Base-by-base conservation (phyloP, 2,329 filamentous ascomycete genomes). In the Aureobasidium melanogenum region DNA sequence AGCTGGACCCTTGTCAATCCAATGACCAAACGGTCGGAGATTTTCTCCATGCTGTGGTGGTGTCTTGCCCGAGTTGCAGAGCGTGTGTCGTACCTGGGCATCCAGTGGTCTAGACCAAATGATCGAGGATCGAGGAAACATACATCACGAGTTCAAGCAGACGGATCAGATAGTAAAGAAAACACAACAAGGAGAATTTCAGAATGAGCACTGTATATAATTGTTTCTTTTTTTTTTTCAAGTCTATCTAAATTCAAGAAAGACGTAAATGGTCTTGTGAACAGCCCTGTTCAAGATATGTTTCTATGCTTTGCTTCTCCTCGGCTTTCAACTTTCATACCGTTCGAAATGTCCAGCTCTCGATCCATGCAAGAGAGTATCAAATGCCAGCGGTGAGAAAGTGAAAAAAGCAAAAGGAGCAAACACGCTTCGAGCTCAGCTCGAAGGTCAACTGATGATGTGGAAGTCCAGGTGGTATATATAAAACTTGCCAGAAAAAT, bases 371-470 rank as follows among this genome's bases (percentile, higher is more conserved):
- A 58, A 47, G 54, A 58, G 54, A 58, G 39, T 26, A 38, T 19
- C 38, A 46, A 43, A 47, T 38, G 26, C 54, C 39, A 43, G 52
- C 38, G 52, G 39, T 14, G 39, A 12, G 39, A 26, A 32, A 38
- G 41, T n/a, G 12, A 24, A 26, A 24, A 26, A 15, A 26, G 26
- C 12, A 34, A 44, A 39, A 34, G 28, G 28, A 56, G 17, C 10
- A 36, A 24, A 54, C 34, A 41, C 30, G 17, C 39, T 46, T 47
- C 22, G 41, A 58, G 54, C 54, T 47, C 54, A 58, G 54, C 54
- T 47, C 54, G 47, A 58, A 58, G 54, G 54, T 41, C 54, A 58
- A 58, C 54, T 38, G 30, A 58, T 36, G 22, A 3, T 28, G 43
- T 36, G 28, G 28, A 17, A n/a, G 28, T 30, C 19, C 14, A 17